These are phyloP conservation scores for Theobroma cacao DNA, from an alignment of 345 rosid species.

Conservation along the genomic window DNA sequence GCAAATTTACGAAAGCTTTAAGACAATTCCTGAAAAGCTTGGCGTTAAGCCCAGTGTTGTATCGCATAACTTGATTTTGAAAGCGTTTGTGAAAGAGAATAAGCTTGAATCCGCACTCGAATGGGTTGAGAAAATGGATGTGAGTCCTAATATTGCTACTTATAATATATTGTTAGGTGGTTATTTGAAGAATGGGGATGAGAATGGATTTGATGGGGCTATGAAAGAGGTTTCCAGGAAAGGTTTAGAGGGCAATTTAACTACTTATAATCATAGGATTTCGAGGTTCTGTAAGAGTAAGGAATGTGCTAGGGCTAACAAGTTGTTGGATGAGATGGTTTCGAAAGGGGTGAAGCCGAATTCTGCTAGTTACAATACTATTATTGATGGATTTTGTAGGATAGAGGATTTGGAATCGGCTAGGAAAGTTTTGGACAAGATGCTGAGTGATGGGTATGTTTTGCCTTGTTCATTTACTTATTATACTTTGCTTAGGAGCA, in stretches of 20 bases:
- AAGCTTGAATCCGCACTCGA: constrained; percentile 16
- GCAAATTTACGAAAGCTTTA: constrained; percentile 17
- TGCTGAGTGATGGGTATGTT: constrained; percentile 20
- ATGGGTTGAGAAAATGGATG: constrained; percentile 32
- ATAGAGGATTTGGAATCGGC: constrained; percentile 32
- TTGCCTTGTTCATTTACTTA: constrained; percentile 30
- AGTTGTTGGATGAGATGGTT: constrained; percentile 31
- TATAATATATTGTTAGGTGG: constrained; percentile 25
- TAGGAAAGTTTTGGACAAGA: constrained; percentile 24
- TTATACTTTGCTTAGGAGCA: constrained; percentile 22
- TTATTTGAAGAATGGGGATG: constrained; percentile 19
- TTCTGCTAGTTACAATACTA: constrained; percentile 25
- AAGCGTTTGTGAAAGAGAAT: constrained; percentile 22
- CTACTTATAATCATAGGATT: constrained; percentile 25
- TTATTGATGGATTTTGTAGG: constrained; percentile 26
- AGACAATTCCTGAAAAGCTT: constrained; percentile 16
- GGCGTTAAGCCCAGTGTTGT: constrained; percentile 20
- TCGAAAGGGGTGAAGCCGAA: constrained; percentile 21
- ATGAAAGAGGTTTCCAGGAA: constrained; percentile 25
- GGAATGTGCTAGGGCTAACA: constrained; percentile 26
- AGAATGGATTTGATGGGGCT: constrained; percentile 20
- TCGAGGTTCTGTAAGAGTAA: constrained; percentile 25
- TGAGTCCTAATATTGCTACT: constrained; percentile 24
- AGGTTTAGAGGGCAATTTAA: constrained; percentile 23
- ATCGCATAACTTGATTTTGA: constrained; percentile 29